Evolutionary conservation across 2,329 filamentous ascomycete species (phyloP), one percentile per base, ranked within the genome.

Genomic region (Dothideomycetidae sp.): DNA sequence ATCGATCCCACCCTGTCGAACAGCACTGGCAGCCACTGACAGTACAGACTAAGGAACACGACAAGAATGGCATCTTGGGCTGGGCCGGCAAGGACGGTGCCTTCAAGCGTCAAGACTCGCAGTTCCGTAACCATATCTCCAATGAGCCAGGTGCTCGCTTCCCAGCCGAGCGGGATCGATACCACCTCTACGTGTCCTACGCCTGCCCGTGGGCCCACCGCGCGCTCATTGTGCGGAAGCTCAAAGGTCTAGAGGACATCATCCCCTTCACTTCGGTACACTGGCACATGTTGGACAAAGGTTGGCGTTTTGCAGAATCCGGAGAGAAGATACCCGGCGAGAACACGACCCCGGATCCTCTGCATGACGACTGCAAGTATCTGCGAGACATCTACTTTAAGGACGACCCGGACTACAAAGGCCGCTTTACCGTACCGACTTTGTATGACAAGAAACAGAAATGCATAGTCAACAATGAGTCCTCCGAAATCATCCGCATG

Each of bases 121-220:
- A 75, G 39, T 96, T 96, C 62, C 76, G 90, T 42, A 73, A 80
- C 57, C 81, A 66, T 58, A 81, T 93, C 57, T 83, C 80, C 19
- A 72, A 69, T 44, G 73, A 82, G 48, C 60, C 73, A 1, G 77
- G 72, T 29, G 78, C 82, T 4, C 62, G 77, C 56, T 94, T 85
- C 49, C 81, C 84, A 4, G 72, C 84, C 1, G 88, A 96, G 62
- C 83, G 82, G 61, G 83, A 72, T 37, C 72, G 90, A 39, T 98
- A 98, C 58, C 90, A 98, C 61, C 74, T 98, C 50, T 98, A 88
- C 55, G 79, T 93, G 48, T 88, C 80, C 51, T 93, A 93, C 60
- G 86, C 86, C 5, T 94, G 86, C 59, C 86, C 86, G 3, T 94
- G 86, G 86, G 78, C 88, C 4, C 83, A 84, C 53, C 78, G 90